phyloP scores from a whole-genome alignment of 2,329 filamentous ascomycete species.

The Cercospora canescens region DNA sequence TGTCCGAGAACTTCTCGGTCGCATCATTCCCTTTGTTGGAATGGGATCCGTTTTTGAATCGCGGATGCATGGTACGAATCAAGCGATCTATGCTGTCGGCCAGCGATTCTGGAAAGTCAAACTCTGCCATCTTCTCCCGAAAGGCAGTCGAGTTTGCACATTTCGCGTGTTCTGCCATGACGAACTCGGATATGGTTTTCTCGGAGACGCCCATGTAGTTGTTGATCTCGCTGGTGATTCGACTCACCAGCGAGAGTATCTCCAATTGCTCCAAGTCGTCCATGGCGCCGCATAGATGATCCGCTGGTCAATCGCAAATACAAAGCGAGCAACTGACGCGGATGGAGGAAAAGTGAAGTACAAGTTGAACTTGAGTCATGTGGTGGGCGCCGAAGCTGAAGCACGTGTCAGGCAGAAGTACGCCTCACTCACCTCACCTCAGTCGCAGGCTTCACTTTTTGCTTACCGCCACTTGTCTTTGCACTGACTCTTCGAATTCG shows the following conservation, averaged over 20 bases:
- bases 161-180: slow-evolving; percentile 86
- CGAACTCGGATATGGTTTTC: slow-evolving; percentile 93
- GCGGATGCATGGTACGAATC: slow-evolving; percentile 86
- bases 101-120: slow-evolving; percentile 83
- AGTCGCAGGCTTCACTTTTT: not conserved
- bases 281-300: slow-evolving; percentile 55
- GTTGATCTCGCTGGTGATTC: slow-evolving; percentile 89
- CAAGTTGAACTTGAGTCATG: not conserved
- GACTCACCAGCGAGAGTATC: slow-evolving; percentile 88
- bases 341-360: not conserved
- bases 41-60: slow-evolving; percentile 35
- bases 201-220: slow-evolving; percentile 92
- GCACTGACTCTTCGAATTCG: too few relatives aligned
- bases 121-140: slow-evolving; percentile 69
- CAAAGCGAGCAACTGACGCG: not conserved
- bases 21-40: slow-evolving; percentile 62
- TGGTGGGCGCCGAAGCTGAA: not conserved
- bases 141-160: slow-evolving; percentile 71
- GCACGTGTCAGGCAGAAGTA: not conserved
- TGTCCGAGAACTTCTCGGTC: slow-evolving; percentile 49
- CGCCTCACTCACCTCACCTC: not conserved
- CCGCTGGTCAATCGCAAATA: not conserved
- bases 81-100: slow-evolving; percentile 90
- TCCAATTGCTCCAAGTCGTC: slow-evolving; percentile 91
- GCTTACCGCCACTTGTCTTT: not conserved